A percentile compares a stretch with the other conserved stretches of the same genome.
phyloP scores from a whole-genome alignment of 805 yeast genomes.

The Starmerella bacillaris region DNA sequence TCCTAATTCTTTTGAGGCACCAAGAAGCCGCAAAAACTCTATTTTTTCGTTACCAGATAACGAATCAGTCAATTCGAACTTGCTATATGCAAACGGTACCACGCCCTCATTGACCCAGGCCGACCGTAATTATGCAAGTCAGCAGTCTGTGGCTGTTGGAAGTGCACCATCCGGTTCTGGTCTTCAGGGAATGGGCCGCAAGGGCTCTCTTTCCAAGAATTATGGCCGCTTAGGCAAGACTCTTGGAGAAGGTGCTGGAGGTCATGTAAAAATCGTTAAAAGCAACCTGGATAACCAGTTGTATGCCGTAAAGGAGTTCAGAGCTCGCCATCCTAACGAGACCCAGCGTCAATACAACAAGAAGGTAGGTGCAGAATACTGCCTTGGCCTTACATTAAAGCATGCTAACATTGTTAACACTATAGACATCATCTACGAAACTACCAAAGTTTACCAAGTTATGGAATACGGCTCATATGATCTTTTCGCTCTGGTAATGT shows the following conservation, averaged over 20 bases:
- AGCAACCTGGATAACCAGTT: conserved; percentile 48
- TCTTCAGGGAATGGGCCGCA: conserved; percentile 2
- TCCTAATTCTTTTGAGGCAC: conserved; percentile 15
- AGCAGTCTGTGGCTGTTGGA: background rate
- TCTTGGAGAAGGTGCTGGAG: conserved; percentile 92
- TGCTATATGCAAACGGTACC: too few relatives aligned
- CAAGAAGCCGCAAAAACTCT: conserved; percentile 20
- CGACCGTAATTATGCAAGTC: too few relatives aligned
- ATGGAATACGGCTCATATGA: conserved; percentile 93
- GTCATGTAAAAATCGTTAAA: conserved; percentile 59
- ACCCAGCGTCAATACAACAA: conserved; percentile 72
- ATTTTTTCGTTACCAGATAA: conserved; percentile 7
- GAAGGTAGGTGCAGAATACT: conserved; percentile 84
- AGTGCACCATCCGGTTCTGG: conserved; percentile 1
- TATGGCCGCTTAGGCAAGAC: conserved; percentile 71
- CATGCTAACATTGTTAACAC: conserved; percentile 86
- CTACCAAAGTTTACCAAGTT: conserved; percentile 70
- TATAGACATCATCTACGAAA: conserved; percentile 76
- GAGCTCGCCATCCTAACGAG: conserved; percentile 58
- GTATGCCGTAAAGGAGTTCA: conserved; percentile 85
- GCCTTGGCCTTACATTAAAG: conserved; percentile 77
- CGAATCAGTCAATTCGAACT: too few relatives aligned
- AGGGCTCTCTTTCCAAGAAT: conserved; percentile 32
- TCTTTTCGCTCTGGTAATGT: conserved; percentile 85
- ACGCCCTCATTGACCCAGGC: too few relatives aligned